Conservation (phyloP, 164 flowering plant species). For the Paratinospora sagittata region DNA sequence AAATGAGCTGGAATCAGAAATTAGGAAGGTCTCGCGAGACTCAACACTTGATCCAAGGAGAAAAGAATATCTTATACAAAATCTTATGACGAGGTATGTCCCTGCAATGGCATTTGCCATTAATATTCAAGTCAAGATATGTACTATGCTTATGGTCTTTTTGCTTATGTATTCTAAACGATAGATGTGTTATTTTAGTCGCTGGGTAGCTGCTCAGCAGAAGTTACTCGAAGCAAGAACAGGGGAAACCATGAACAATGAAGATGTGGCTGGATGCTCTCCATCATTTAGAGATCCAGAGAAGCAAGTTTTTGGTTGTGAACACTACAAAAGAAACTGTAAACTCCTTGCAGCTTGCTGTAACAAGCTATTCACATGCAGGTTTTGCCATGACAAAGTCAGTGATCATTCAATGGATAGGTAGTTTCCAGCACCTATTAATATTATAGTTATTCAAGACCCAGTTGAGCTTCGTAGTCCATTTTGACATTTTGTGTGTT, state of each 20-base stretch:
- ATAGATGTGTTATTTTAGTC: constrained; percentile 35
- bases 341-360: constrained; percentile 90
- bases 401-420: constrained; percentile 96
- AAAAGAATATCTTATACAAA: constrained; percentile 81
- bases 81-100: constrained; percentile 88
- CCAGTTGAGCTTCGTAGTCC: constrained; percentile 2
- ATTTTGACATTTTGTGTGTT: constrained; percentile 10
- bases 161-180: constrained; percentile 10
- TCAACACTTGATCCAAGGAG: constrained; percentile 86
- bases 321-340: constrained; percentile 93
- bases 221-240: constrained; percentile 49
- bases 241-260: constrained; percentile 42
- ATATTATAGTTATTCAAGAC: background rate
- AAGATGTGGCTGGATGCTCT: constrained; percentile 48
- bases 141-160: constrained; percentile 9
- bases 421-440: constrained; percentile 26
- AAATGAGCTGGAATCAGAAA: constrained; percentile 90
- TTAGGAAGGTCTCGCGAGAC: constrained; percentile 78
- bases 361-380: constrained; percentile 75
- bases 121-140: constrained; percentile 1
- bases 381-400: constrained; percentile 92
- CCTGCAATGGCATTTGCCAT: background rate
- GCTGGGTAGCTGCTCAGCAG: constrained; percentile 97
- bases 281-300: constrained; percentile 82
- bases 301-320: constrained; percentile 75